Percentiles rank a stretch among this genome's conserved stretches.
Conservation (phyloP, 192 early-diverging fungal species). For the Blastocladiella britannica region DNA sequence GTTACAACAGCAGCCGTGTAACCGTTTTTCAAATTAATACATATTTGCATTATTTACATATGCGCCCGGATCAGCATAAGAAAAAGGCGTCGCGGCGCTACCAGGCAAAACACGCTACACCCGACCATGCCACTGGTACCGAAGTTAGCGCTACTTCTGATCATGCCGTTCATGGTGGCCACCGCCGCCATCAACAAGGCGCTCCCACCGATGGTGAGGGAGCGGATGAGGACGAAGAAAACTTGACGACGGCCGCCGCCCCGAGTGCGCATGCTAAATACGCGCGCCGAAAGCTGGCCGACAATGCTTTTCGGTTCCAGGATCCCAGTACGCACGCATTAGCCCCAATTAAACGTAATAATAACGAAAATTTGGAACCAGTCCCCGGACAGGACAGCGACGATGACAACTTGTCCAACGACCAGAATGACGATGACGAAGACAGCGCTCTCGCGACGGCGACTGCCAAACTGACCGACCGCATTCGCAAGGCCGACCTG, state of each 20-base stretch:
- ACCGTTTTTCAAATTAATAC: too few relatives aligned
- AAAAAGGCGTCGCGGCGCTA: background rate
- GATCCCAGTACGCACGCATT: too few relatives aligned
- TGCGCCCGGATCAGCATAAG: background rate
- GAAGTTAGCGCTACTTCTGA: background rate
- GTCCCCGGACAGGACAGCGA: too few relatives aligned
- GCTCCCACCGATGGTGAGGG: background rate
- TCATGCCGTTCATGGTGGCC: background rate
- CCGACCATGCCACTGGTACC: background rate
- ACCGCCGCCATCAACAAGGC: background rate
- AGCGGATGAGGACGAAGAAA: background rate
- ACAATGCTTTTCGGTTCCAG: too few relatives aligned
- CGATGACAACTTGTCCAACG: background rate
- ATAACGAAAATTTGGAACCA: too few relatives aligned
- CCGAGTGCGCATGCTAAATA: background rate
- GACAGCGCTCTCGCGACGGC: too few relatives aligned
- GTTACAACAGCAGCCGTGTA: too few relatives aligned
- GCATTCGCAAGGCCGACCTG: background rate
- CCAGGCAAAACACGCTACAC: background rate
- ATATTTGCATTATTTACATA: too few relatives aligned
- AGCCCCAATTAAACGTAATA: too few relatives aligned
- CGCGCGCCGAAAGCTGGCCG: too few relatives aligned
- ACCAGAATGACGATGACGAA: background rate
- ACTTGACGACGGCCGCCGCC: background rate
- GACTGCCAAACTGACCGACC: too few relatives aligned